A percentile compares a stretch with the other conserved stretches of the same genome.
Evolutionary conservation across 257 asterid genomes (phyloP).

Genomic region (Penstemon eatonii): DNA sequence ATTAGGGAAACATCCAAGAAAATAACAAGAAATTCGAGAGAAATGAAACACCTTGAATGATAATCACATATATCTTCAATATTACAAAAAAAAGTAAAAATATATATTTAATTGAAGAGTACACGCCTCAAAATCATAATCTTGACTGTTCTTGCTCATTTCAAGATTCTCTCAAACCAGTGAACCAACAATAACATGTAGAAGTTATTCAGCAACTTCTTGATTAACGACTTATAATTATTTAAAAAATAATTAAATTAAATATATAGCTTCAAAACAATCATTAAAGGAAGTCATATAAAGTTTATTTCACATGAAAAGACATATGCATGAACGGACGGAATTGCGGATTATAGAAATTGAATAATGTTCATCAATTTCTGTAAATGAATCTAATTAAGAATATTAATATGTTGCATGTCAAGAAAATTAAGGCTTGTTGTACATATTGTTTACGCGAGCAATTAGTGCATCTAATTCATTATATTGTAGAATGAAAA

Average conservation of each 20-base stretch:
- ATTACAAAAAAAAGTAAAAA: neutral
- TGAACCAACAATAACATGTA: neutral
- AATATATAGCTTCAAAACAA: neutral
- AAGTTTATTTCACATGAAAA: no score
- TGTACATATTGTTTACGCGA: no score
- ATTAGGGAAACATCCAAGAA: constrained; percentile 61
- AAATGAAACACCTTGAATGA: constrained; percentile 18
- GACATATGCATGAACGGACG: neutral
- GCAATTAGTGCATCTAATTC: no score
- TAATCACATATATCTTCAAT: no score
- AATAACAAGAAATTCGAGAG: constrained; percentile 36
- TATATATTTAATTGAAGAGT: constrained; percentile 9
- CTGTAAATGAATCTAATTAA: no score
- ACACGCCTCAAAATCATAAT: constrained; percentile 12
- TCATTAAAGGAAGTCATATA: neutral
- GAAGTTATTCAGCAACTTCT: constrained; percentile 26
- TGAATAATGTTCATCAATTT: neutral
- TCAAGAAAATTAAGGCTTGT: neutral
- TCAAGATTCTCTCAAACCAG: constrained; percentile 32
- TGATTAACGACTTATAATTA: neutral
- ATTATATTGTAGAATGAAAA: no score
- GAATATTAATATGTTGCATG: no score
- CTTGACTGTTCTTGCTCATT: constrained; percentile 12
- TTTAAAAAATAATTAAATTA: neutral
- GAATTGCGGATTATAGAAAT: neutral